Evolutionary conservation across 73 alveolate genomes (phyloP).

Genomic region (Paramecium primaurelia): DNA sequence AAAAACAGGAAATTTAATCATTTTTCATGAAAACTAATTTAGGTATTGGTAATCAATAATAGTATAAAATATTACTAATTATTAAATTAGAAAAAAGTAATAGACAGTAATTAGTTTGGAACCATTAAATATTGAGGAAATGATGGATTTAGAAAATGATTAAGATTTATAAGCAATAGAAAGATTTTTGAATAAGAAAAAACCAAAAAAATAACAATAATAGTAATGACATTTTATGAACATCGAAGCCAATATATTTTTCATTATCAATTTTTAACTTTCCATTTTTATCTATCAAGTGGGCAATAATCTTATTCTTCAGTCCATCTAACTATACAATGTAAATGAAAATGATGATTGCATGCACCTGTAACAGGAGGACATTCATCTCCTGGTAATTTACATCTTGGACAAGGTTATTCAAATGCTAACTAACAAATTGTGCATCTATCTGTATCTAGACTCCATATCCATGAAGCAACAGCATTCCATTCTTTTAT

Average conservation of each 20-base stretch:
- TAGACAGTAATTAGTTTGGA: neutral
- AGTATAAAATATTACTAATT: neutral
- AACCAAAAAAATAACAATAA: neutral
- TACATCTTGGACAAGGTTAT: slow-evolving; percentile 87
- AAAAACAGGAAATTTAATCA: too few species aligned
- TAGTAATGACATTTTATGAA: neutral
- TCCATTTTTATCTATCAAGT: slow-evolving; percentile 73
- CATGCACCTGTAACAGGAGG: slow-evolving; percentile 87
- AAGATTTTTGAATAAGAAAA: slow-evolving; percentile 13
- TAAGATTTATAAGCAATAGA: slow-evolving; percentile 11
- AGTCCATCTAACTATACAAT: slow-evolving; percentile 85
- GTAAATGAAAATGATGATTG: slow-evolving; percentile 84
- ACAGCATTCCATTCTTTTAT: slow-evolving; percentile 81
- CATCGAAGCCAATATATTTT: neutral
- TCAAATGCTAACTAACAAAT: slow-evolving; percentile 84
- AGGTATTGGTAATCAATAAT: neutral
- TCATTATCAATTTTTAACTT: slow-evolving; percentile 42
- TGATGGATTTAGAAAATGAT: slow-evolving; percentile 48
- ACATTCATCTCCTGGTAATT: slow-evolving; percentile 90
- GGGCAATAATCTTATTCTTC: slow-evolving; percentile 88
- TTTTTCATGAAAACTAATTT: neutral
- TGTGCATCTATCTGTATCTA: slow-evolving; percentile 77
- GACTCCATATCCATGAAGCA: slow-evolving; percentile 87
- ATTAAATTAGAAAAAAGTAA: neutral
- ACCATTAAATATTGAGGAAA: slow-evolving; percentile 33